These are phyloP conservation scores for Neopestalotiopsis rosae DNA, from an alignment of 2,329 filamentous ascomycete species.

Conservation along the genomic window DNA sequence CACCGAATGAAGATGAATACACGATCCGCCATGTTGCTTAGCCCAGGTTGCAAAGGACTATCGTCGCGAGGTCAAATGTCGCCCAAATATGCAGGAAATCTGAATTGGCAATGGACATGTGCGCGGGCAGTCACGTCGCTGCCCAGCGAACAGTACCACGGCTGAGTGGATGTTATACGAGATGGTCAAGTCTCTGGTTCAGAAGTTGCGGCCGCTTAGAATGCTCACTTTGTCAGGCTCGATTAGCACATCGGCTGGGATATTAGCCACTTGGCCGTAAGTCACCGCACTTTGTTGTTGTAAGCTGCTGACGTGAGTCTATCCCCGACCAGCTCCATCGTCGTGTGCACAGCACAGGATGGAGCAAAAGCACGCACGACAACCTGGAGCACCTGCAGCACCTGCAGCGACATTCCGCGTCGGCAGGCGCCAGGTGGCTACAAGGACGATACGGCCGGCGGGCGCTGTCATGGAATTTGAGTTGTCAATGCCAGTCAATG, in stretches of 20 bases:
- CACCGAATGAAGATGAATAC: background rate
- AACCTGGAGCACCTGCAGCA: no score
- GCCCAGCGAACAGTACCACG: background rate
- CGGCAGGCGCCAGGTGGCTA: background rate
- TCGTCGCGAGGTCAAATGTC: background rate
- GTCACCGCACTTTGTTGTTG: background rate
- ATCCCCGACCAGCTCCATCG: background rate
- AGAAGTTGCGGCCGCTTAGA: background rate
- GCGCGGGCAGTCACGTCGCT: background rate
- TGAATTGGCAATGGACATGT: background rate
- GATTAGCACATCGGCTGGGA: background rate
- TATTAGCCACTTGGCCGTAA: background rate
- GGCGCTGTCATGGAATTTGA: background rate
- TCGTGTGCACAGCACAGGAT: background rate
- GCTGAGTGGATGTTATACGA: background rate
- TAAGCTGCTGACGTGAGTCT: background rate
- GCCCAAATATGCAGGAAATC: background rate
- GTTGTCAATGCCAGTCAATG: background rate
- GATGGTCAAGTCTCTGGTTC: background rate
- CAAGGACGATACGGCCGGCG: background rate
- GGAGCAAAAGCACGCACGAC: background rate
- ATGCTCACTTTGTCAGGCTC: background rate
- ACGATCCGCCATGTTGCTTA: background rate
- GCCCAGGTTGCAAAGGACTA: background rate
- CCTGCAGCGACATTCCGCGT: no score